Evolutionary conservation across 371 early-diverging fungal genomes (phyloP).

Genomic region (Circinella umbellata): DNA sequence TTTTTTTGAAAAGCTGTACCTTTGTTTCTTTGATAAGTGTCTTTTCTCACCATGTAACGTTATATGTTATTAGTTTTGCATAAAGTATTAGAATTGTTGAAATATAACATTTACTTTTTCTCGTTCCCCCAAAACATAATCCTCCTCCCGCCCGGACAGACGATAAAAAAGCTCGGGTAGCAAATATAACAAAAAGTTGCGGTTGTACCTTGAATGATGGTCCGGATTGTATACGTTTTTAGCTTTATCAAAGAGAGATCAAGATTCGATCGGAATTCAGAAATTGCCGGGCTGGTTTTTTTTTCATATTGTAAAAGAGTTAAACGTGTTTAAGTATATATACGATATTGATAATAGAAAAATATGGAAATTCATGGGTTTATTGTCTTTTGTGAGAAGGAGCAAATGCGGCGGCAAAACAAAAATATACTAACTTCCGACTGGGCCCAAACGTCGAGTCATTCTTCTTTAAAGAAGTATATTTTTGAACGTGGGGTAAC

Average conservation of each 20-base stretch:
- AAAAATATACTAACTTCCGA: neutral
- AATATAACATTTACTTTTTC: neutral
- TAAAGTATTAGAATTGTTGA: neutral
- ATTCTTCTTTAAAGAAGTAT: neutral
- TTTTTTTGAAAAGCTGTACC: neutral
- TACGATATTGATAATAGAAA: neutral
- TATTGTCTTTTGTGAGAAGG: neutral
- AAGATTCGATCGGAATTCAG: slow-evolving; percentile 23
- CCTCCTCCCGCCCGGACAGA: neutral
- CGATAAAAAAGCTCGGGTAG: neutral
- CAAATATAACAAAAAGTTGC: too few species aligned
- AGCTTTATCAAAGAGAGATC: slow-evolving; percentile 15
- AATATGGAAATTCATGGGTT: too few species aligned
- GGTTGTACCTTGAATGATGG: too few species aligned
- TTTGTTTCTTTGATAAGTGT: neutral
- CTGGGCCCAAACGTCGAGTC: neutral
- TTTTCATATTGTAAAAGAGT: slow-evolving; percentile 2
- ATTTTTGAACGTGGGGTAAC: neutral
- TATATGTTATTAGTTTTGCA: neutral
- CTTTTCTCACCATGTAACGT: neutral
- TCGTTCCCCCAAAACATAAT: too few species aligned
- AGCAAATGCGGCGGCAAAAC: neutral
- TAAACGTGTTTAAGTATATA: too few species aligned
- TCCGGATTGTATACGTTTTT: neutral
- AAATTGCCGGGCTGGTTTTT: slow-evolving; percentile 22